Evolutionary conservation across 2,329 filamentous ascomycete genomes (phyloP), one percentile per base, ranked within the genome.

Genomic region (Phialophora tarda): DNA sequence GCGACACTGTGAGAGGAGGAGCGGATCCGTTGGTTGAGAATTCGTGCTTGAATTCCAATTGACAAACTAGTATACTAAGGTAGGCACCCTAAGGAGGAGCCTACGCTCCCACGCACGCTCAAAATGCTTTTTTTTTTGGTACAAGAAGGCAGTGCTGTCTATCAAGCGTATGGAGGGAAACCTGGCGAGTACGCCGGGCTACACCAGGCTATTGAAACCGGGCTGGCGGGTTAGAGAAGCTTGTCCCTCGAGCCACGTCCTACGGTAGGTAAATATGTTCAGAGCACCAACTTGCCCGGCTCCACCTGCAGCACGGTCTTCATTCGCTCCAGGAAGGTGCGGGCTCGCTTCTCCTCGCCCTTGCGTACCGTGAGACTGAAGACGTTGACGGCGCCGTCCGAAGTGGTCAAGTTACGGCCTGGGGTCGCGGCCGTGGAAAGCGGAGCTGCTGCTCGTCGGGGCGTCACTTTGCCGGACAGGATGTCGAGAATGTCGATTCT

Each of bases 401-500:
- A 82, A 3, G 83, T 80, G 26, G 80, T 75, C 24, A 82, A 73
- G 48, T 74, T 77, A 3, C 76, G 76, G 21, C 58, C 59, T 32
- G 62, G 21, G 11, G 34, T 47, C 11, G 34, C 17, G 26, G 32
- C 28, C 10, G 55, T 41, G 21, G 59, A 30, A 4, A 53, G 58
- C 3, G 62, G 32, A 3, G 50, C 47, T 3, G 58, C 41, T 50
- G 73, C 72, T 61, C 68, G 74, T 23, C 67, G 61, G 51, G 73
- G 68, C 75, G 77, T 75, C 59, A 77, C 73, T 50, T 80, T 82
- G 44, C 83, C 86, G 28, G 87, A 81, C 34, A 97, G 85, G 54
- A 97, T 83, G 76, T 98, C 95, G 72, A 97, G 89, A 59, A 98
- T 89, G 76, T 98, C 93, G 23, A 83, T 73, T 76, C 88, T 85